phyloP scores from a whole-genome alignment of 768 basidiomycete species.

The Psilocybe cyanescens region DNA sequence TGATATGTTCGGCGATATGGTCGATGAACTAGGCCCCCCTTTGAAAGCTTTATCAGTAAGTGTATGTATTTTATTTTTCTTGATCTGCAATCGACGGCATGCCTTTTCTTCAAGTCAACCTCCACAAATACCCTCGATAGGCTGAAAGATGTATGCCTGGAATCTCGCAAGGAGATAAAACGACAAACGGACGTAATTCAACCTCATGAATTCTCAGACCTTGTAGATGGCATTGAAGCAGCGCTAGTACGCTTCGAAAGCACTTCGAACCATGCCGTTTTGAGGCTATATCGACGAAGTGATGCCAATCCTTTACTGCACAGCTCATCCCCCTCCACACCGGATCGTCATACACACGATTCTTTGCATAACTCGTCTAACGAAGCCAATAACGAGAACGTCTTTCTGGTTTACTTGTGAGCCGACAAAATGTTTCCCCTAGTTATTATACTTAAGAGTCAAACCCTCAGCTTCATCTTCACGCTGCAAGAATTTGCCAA shows the following conservation, averaged over 20 bases:
- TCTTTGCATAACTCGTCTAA: conserved; percentile 35
- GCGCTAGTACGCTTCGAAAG: conserved; percentile 78
- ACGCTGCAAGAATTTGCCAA: conserved; percentile 92
- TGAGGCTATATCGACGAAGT: conserved; percentile 70
- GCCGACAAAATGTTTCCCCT: conserved; percentile 28
- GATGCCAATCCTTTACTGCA: conserved; percentile 32
- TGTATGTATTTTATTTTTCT: neutral
- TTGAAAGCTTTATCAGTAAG: conserved; percentile 74
- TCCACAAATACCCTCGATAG: conserved; percentile 63
- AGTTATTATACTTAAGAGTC: neutral
- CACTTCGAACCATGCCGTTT: conserved; percentile 82
- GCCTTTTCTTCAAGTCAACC: conserved; percentile 46
- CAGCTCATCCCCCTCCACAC: conserved; percentile 26
- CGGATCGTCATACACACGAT: conserved; percentile 30
- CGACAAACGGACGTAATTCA: conserved; percentile 38
- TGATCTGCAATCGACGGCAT: neutral
- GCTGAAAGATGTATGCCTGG: conserved; percentile 68
- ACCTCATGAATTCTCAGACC: conserved; percentile 64
- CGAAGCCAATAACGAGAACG: conserved; percentile 72
- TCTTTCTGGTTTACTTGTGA: conserved; percentile 92
- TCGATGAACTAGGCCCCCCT: conserved; percentile 82
- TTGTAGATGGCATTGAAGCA: conserved; percentile 68
- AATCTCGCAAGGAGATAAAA: conserved; percentile 36
- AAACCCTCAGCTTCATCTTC: conserved; percentile 80
- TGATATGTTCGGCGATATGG: conserved; percentile 75